Evolutionary conservation across 306 rosid species (phyloP).

Genomic region (Inga leiocalycina): DNA sequence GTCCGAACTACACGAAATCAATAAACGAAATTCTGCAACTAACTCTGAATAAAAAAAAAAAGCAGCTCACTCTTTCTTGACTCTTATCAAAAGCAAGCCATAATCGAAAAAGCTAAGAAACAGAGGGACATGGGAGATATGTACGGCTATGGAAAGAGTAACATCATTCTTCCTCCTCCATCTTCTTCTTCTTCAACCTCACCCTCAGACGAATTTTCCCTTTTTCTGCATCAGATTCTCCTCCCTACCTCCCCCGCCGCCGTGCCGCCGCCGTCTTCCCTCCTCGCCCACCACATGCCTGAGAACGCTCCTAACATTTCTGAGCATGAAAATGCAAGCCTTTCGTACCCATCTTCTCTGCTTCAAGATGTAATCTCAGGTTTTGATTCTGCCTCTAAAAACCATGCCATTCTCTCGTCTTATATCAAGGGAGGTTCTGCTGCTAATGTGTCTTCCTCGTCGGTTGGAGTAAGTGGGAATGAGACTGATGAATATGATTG

Average conservation of each 20-base stretch:
- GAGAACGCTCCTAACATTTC: neutral
- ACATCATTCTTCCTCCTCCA: constrained; percentile 30
- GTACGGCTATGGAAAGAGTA: constrained; percentile 37
- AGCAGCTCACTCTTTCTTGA: neutral
- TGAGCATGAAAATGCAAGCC: constrained; percentile 30
- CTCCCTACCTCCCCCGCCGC: constrained; percentile 46
- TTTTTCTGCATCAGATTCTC: constrained; percentile 66
- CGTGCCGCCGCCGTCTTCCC: constrained; percentile 18
- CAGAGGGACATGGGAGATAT: constrained; percentile 48
- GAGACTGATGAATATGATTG: constrained; percentile 61
- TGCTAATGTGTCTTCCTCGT: neutral
- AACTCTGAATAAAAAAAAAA: neutral
- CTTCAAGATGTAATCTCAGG: constrained; percentile 3
- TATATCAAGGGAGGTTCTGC: constrained; percentile 17
- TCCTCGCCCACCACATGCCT: neutral
- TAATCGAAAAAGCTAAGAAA: neutral
- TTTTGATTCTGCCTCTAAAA: neutral
- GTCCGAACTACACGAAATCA: neutral
- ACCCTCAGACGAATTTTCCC: constrained; percentile 64
- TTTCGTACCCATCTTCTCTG: constrained; percentile 12
- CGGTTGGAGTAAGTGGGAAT: constrained; percentile 44
- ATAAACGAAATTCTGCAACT: neutral
- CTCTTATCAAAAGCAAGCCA: neutral
- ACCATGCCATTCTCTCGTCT: neutral
- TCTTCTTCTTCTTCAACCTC: constrained; percentile 26